Evolutionary conservation across 495 filamentous ascomycete genomes (phyloP).

Genomic region (Neurospora sp.): DNA sequence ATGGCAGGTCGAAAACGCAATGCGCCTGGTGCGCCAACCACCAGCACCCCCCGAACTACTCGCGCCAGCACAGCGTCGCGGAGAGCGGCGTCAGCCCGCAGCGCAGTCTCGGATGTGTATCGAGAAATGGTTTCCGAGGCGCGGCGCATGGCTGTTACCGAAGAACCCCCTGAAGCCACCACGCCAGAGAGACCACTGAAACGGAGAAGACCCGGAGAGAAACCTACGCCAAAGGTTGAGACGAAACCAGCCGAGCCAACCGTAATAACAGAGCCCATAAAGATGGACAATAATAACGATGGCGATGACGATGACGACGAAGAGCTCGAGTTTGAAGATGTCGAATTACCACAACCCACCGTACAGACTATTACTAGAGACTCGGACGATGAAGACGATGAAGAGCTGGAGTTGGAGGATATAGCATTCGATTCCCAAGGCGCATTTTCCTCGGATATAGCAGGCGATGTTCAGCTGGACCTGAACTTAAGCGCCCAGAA

Average conservation of each 20-base stretch:
- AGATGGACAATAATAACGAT: constrained; percentile 10
- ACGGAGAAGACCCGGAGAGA: constrained; percentile 33
- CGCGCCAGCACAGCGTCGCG: constrained; percentile 6
- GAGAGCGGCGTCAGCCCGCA: neutral
- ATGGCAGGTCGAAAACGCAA: constrained; percentile 20
- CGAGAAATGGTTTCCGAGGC: constrained; percentile 14
- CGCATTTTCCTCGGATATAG: constrained; percentile 7
- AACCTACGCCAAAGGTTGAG: constrained; percentile 5
- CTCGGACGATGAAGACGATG: constrained; percentile 22
- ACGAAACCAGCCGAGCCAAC: constrained; percentile 2
- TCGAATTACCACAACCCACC: constrained; percentile 17
- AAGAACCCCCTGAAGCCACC: neutral
- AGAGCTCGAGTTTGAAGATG: constrained; percentile 28
- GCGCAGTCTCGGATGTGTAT: constrained; percentile 7
- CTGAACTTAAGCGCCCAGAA: constrained; percentile 41
- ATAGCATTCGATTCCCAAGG: constrained; percentile 20
- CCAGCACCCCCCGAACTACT: constrained; percentile 6
- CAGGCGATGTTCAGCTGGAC: constrained; percentile 46
- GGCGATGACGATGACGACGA: constrained; percentile 22
- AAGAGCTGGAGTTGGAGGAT: constrained; percentile 27
- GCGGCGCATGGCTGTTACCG: neutral
- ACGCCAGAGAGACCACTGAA: constrained; percentile 25
- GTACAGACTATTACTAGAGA: constrained; percentile 19
- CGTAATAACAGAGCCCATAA: neutral
- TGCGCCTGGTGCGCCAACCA: constrained; percentile 1